phyloP scores from a whole-genome alignment of 257 asterid species.

The Scutellaria barbata region DNA sequence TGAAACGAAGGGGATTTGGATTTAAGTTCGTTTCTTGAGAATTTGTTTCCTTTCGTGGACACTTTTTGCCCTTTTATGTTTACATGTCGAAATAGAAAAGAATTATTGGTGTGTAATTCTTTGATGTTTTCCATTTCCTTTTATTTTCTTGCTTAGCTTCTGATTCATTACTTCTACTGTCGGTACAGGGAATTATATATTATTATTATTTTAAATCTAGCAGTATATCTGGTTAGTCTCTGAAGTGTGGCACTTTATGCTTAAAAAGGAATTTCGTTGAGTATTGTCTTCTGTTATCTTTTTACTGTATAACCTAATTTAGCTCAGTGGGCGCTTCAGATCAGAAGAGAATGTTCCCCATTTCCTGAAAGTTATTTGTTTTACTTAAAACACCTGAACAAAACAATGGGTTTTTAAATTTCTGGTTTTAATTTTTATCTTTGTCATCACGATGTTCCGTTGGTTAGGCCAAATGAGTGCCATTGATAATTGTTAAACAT shows the following conservation, averaged over 20 bases:
- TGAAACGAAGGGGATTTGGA: slow-evolving; percentile 23
- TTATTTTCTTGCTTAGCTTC: neutral
- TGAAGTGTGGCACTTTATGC: slow-evolving; percentile 5
- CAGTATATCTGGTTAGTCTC: slow-evolving; percentile 1
- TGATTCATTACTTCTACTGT: slow-evolving; percentile 25
- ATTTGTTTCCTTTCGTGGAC: neutral
- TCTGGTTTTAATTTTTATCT: neutral
- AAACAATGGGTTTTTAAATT: neutral
- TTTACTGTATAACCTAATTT: neutral
- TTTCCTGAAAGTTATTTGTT: neutral
- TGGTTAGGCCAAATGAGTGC: slow-evolving; percentile 13
- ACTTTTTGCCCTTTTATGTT: neutral
- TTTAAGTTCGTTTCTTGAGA: neutral
- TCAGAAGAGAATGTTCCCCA: slow-evolving; percentile 17
- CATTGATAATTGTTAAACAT: neutral
- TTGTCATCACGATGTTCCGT: neutral
- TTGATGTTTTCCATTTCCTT: neutral
- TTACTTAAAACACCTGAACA: slow-evolving; percentile 12
- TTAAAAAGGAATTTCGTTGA: slow-evolving; percentile 9
- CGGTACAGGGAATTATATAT: neutral
- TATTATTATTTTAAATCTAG: neutral
- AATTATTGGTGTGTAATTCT: neutral
- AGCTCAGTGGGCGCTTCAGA: slow-evolving; percentile 20
- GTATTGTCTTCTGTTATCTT: neutral
- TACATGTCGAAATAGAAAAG: neutral